Evolutionary conservation across 768 basidiomycete genomes (phyloP), one percentile per base, ranked within the genome.

Genomic region (Russula vinacea): DNA sequence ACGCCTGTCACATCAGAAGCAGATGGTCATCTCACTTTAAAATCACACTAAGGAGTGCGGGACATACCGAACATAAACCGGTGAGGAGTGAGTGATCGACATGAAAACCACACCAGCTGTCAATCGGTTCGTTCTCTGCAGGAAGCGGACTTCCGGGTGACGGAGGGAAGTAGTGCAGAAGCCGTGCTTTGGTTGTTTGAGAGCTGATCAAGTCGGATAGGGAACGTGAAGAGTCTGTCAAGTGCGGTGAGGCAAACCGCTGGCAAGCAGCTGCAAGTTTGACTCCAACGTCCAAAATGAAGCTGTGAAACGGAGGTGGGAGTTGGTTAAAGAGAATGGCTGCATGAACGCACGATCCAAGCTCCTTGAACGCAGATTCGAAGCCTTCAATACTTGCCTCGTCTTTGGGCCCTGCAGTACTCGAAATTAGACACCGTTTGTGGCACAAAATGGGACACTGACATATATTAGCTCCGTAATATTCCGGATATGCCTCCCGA

Each of bases 21-120:
- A 55, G 58, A 33, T 19, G 32, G 19, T 17, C 32, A 45, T 49
- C 22, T 47, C 32, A 24, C 24, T 13, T 51, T 55, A 40, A 32
- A 51, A 16, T 49, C 49, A 60, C 44, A 57, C 39, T 37, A 19
- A 22, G 42, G 49, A 45, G 64, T 32, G 64, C 59, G 29, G 35
- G 5, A 69, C 83, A 73, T 73, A 90, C 90, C 55, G 92, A 89
- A 75, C 94, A 98, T 39, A 99, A 84, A 2, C 94, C 97, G 2
- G 97, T 99, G 60, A 99, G 76, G 44, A 93, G 74, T 9, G 88
- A 89, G 71, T 98, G 94, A 72, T 99, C 97, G 24, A 94, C 79
- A 74, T 98, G 96, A 70, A 94, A 94, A 19, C 96, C 96, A 76
- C 96, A 98, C 85, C 92, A 94, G 68, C 86, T 90, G 68, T 97